These are phyloP conservation scores for Aspergillus calidoustus DNA, from an alignment of 2,329 filamentous ascomycete species.

Conservation along the genomic window DNA sequence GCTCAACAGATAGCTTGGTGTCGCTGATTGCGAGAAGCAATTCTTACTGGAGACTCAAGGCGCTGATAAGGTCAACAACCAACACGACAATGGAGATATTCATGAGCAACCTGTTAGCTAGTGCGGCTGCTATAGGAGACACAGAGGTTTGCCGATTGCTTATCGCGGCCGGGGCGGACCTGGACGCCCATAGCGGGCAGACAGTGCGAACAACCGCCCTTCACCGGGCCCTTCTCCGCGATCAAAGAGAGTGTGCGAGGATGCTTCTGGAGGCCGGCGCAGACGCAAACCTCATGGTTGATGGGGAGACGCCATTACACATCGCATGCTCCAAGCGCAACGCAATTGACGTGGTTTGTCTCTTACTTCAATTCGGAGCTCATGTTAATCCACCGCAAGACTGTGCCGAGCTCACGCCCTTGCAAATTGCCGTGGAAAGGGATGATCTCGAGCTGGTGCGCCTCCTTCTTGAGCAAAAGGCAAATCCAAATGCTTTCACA, in stretches of 20 bases:
- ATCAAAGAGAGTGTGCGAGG: slow-evolving; percentile 22
- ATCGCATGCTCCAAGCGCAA: slow-evolving; percentile 1
- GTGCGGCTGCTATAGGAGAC: slow-evolving; percentile 23
- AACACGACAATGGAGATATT: slow-evolving; percentile 23
- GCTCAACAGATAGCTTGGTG: slow-evolving; percentile 18
- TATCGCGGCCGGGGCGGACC: slow-evolving; percentile 17
- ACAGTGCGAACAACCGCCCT: slow-evolving; percentile 17
- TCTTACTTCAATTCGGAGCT: slow-evolving; percentile 24
- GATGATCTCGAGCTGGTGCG: background rate
- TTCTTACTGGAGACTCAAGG: slow-evolving; percentile 13
- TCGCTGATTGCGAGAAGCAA: slow-evolving; percentile 19
- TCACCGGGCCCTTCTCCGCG: slow-evolving; percentile 11
- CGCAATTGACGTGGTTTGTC: slow-evolving; percentile 19
- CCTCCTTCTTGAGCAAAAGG: slow-evolving; percentile 17
- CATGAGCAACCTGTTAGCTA: slow-evolving; percentile 22
- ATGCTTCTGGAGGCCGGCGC: slow-evolving; percentile 1
- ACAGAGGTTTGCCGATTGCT: slow-evolving; percentile 21
- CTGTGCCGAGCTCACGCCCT: slow-evolving; percentile 15
- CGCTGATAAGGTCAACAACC: slow-evolving; percentile 19
- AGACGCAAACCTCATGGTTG: slow-evolving; percentile 18
- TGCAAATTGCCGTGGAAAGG: slow-evolving; percentile 19
- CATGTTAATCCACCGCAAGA: slow-evolving; percentile 20
- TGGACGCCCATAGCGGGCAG: slow-evolving; percentile 14
- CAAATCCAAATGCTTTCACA: slow-evolving; percentile 16
- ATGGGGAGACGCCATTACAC: slow-evolving; percentile 9